phyloP scores from a whole-genome alignment of 495 filamentous ascomycete genomes.

The Sabuloglossum arenarium region DNA sequence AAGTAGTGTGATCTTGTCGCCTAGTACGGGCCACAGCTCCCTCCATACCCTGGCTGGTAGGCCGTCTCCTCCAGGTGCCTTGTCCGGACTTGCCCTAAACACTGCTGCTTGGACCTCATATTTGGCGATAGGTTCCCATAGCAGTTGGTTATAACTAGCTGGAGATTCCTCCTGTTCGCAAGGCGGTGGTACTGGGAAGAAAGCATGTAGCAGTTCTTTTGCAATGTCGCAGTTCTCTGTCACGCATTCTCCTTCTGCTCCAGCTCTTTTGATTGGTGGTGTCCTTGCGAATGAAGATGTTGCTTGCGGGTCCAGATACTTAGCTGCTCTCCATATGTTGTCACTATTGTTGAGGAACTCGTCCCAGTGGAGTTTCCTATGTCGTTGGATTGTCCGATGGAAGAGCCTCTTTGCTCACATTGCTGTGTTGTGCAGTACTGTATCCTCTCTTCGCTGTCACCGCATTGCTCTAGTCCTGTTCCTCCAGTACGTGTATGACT shows the following conservation, averaged over 20 bases:
- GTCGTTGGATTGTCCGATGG: constrained; percentile 3
- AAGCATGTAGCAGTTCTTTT: constrained; percentile 5
- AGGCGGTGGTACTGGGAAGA: constrained; percentile 5
- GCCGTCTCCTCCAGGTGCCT: constrained; percentile 10
- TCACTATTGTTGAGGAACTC: constrained; percentile 3
- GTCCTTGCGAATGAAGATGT: too few species aligned
- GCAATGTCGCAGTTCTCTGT: constrained; percentile 5
- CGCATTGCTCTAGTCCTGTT: constrained; percentile 1
- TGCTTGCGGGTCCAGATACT: background rate
- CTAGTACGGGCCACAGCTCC: constrained; percentile 9
- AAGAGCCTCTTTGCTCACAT: constrained; percentile 6
- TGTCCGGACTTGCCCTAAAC: constrained; percentile 7
- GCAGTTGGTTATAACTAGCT: constrained; percentile 2
- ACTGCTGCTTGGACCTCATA: constrained; percentile 8
- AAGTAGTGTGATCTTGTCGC: constrained; percentile 5
- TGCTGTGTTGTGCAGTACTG: constrained; percentile 3
- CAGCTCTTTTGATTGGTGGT: too few species aligned
- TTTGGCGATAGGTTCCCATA: constrained; percentile 4
- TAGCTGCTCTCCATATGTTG: constrained; percentile 4
- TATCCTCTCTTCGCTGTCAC: constrained; percentile 4
- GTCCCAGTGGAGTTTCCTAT: constrained; percentile 4
- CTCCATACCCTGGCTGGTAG: constrained; percentile 7
- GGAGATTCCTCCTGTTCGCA: constrained; percentile 4
- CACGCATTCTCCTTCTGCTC: background rate
- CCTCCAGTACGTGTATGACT: constrained; percentile 9